Percentiles rank a stretch among this genome's conserved stretches.
phyloP scores from a whole-genome alignment of 2,329 filamentous ascomycete species.

The Claviceps sp. region DNA sequence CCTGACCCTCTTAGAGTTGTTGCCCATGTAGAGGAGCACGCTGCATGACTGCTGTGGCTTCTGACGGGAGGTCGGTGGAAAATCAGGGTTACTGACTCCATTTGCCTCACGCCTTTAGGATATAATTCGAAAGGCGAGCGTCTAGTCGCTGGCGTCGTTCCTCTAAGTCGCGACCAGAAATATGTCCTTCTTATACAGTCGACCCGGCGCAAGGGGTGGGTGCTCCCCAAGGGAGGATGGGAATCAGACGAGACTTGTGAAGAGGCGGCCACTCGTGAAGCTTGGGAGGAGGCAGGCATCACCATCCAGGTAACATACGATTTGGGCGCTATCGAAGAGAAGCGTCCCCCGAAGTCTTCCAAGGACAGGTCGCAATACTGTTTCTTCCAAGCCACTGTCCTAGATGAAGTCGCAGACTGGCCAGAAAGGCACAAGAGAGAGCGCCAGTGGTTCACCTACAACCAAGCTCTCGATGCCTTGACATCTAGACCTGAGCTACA shows the following conservation, averaged over 20 bases:
- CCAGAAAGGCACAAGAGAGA: constrained; percentile 87
- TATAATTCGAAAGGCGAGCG: constrained; percentile 88
- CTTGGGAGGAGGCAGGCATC: constrained; percentile 97
- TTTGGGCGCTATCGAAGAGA: constrained; percentile 76
- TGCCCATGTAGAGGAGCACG: not conserved
- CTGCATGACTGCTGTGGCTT: constrained; percentile 1
- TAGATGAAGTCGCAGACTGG: constrained; percentile 76
- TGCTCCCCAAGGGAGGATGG: constrained; percentile 95
- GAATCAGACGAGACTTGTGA: constrained; percentile 84
- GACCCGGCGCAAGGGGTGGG: constrained; percentile 82
- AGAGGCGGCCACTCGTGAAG: constrained; percentile 76
- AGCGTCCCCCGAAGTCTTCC: constrained; percentile 61
- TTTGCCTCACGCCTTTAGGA: constrained; percentile 39
- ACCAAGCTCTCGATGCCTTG: constrained; percentile 66
- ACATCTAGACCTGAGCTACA: constrained; percentile 71
- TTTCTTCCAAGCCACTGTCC: constrained; percentile 81
- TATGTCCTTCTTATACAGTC: constrained; percentile 91
- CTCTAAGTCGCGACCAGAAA: constrained; percentile 71
- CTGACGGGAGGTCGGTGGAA: not conserved
- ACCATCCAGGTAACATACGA: constrained; percentile 72
- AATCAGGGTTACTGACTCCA: constrained; percentile 9
- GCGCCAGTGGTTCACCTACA: constrained; percentile 79
- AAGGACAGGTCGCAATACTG: constrained; percentile 54
- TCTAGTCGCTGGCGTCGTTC: constrained; percentile 87
- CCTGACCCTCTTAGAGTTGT: not conserved